phyloP scores from a whole-genome alignment of 441 rosid genomes.

The Lepidium campestre region DNA sequence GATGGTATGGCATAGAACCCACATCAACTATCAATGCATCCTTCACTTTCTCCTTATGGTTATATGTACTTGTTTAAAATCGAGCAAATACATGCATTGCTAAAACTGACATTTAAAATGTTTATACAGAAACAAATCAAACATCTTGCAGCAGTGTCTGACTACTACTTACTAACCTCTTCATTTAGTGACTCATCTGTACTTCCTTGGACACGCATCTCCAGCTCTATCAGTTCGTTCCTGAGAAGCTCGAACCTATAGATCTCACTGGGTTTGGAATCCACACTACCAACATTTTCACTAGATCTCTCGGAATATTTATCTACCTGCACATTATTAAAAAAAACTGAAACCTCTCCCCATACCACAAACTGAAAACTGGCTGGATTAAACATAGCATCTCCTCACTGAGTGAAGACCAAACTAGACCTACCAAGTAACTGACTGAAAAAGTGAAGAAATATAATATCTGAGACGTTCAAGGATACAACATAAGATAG shows the following conservation, averaged over 20 bases:
- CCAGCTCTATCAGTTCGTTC: constrained; percentile 90
- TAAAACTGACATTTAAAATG: not conserved
- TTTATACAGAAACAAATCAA: not conserved
- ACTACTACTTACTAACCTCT: constrained; percentile 45
- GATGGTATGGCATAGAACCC: not conserved
- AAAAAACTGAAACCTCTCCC: constrained; percentile 11
- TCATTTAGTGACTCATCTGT: constrained; percentile 56
- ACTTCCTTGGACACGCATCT: constrained; percentile 80
- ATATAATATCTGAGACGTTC: not conserved
- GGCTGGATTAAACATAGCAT: not conserved
- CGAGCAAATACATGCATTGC: not conserved
- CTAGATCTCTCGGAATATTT: constrained; percentile 31
- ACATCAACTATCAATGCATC: not conserved
- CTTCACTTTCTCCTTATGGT: not conserved
- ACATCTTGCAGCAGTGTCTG: not conserved
- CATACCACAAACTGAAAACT: not conserved
- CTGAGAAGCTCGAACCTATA: constrained; percentile 75
- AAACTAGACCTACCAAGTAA: constrained; percentile 2
- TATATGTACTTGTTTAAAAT: not conserved
- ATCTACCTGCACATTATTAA: constrained; percentile 49
- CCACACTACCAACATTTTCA: constrained; percentile 30
- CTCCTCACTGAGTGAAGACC: not conserved
- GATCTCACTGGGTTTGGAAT: constrained; percentile 62
- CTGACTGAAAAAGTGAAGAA: not conserved
- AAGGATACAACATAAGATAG: not conserved